phyloP scores from a whole-genome alignment of 257 asterid species.

The Craterostigma plantagineum region DNA sequence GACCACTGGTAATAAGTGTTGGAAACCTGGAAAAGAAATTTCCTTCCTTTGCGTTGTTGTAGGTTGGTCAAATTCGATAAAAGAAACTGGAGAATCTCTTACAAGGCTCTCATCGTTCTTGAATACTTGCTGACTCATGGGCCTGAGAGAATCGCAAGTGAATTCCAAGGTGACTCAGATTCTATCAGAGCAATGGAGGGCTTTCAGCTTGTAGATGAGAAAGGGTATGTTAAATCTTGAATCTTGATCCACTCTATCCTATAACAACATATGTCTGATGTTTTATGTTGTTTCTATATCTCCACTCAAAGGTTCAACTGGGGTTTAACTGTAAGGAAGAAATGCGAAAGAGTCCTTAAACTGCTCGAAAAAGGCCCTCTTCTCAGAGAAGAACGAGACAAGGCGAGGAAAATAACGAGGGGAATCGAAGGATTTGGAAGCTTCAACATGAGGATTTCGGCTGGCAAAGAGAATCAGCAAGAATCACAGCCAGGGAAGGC shows the following conservation, averaged over 20 bases:
- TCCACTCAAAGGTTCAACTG: slow-evolving; percentile 42
- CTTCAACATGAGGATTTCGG: slow-evolving; percentile 23
- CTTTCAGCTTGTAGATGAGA: slow-evolving; percentile 59
- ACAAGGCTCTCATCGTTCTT: slow-evolving; percentile 56
- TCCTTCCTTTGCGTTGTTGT: background rate
- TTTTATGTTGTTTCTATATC: background rate
- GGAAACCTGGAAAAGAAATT: background rate
- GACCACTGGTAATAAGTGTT: no score
- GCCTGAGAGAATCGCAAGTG: slow-evolving; percentile 69
- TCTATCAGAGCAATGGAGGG: slow-evolving; percentile 30
- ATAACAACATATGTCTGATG: background rate
- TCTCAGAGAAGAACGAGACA: slow-evolving; percentile 60
- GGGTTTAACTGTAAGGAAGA: slow-evolving; percentile 61
- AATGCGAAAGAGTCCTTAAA: slow-evolving; percentile 48
- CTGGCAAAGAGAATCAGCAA: slow-evolving; percentile 13
- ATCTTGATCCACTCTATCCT: no score
- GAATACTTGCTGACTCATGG: slow-evolving; percentile 88
- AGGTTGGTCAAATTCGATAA: slow-evolving; percentile 56
- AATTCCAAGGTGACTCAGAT: slow-evolving; percentile 50
- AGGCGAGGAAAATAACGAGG: slow-evolving; percentile 48
- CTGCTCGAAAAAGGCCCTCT: slow-evolving; percentile 46
- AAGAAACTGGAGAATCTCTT: slow-evolving; percentile 53
- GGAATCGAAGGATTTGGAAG: slow-evolving; percentile 87
- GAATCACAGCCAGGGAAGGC: slow-evolving; percentile 20
- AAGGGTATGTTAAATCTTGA: slow-evolving; percentile 27